phyloP scores from a whole-genome alignment of 768 basidiomycete species.

The Kwoniella shandongensis region DNA sequence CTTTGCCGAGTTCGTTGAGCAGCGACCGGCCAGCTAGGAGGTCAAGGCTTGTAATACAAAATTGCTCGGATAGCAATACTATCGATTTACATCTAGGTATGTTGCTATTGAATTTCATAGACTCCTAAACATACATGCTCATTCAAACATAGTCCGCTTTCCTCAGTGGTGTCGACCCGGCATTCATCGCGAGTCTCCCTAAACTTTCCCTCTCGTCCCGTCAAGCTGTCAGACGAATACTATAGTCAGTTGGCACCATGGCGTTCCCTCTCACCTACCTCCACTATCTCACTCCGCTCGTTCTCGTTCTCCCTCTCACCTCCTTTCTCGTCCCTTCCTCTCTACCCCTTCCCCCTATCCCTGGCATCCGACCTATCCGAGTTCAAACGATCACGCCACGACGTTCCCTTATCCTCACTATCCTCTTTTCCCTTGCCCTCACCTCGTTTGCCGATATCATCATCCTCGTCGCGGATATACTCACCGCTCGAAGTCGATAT shows the following conservation, averaged over 20 bases:
- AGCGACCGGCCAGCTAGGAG: too few species aligned
- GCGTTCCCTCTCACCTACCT: conserved; percentile 21
- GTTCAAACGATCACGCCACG: conserved; percentile 70
- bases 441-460: conserved; percentile 77
- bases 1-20: too few species aligned
- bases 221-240: too few species aligned
- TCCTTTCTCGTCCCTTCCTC: conserved; percentile 24
- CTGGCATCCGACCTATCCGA: conserved; percentile 44
- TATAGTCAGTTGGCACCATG: conserved; percentile 3
- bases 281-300: conserved; percentile 33
- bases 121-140: too few species aligned
- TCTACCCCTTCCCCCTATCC: conserved; percentile 20
- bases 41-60: too few species aligned
- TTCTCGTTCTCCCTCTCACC: conserved; percentile 37
- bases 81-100: too few species aligned
- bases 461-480: conserved; percentile 65
- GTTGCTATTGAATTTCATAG: too few species aligned
- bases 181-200: too few species aligned
- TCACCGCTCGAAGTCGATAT: conserved; percentile 69
- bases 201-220: too few species aligned
- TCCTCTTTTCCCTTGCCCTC: conserved; percentile 68
- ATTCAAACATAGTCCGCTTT: too few species aligned
- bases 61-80: too few species aligned
- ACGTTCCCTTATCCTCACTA: conserved; percentile 68
- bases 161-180: too few species aligned